A percentile compares a stretch with the other conserved stretches of the same genome.
These are phyloP conservation scores for Kodamaea laetipori DNA, from an alignment of 805 yeast species.

Conservation along the genomic window DNA sequence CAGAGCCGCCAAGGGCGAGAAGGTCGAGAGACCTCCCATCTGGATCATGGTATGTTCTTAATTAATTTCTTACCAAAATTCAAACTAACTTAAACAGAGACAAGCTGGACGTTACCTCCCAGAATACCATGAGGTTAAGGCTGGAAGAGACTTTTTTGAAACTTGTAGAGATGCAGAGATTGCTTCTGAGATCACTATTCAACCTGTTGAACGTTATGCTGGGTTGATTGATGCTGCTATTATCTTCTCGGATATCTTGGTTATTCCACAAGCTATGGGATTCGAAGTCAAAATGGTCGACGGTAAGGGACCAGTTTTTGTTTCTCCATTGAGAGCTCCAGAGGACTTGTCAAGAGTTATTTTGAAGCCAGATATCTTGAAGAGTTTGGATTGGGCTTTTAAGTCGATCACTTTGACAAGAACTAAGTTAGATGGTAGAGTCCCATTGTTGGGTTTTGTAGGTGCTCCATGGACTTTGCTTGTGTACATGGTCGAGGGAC, in stretches of 20 bases:
- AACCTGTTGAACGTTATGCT: constrained; percentile 86
- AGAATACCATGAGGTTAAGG: constrained; percentile 89
- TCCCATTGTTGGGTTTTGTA: constrained; percentile 91
- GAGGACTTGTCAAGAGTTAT: constrained; percentile 62
- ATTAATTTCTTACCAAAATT: neutral
- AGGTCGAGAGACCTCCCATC: constrained; percentile 94
- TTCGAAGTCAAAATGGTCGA: constrained; percentile 92
- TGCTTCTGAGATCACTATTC: constrained; percentile 92
- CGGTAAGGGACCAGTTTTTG: constrained; percentile 92
- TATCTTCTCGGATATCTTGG: constrained; percentile 92
- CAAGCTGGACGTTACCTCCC: constrained; percentile 96
- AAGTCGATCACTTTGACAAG: constrained; percentile 92
- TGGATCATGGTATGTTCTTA: constrained; percentile 76
- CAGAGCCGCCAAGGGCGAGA: constrained; percentile 88
- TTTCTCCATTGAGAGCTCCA: constrained; percentile 78
- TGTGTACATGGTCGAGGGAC: constrained; percentile 98
- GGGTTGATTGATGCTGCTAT: constrained; percentile 96
- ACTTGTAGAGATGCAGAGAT: constrained; percentile 94
- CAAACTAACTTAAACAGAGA: constrained; percentile 46
- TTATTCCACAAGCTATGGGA: constrained; percentile 98
- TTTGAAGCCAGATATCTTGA: constrained; percentile 67
- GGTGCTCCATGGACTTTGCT: constrained; percentile 98
- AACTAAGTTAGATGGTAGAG: constrained; percentile 80
- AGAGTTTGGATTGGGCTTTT: constrained; percentile 91
- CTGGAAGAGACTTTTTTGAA: constrained; percentile 84